phyloP scores from a whole-genome alignment of 202 grass and related monocot species.

The Panicum hallii region DNA sequence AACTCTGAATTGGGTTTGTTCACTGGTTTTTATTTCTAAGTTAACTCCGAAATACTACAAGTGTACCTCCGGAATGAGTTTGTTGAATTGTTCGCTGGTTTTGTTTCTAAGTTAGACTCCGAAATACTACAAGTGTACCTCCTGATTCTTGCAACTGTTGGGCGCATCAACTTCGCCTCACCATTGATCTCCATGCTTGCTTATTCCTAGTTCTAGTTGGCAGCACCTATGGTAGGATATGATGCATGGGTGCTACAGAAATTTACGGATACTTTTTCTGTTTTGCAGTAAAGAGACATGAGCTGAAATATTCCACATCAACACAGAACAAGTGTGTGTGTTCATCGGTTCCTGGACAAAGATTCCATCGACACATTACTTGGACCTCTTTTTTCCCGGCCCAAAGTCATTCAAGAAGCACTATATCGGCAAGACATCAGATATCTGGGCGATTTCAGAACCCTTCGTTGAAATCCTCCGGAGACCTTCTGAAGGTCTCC shows the following conservation, averaged over 20 bases:
- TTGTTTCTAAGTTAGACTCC: too few species aligned
- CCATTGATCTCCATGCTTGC: not conserved
- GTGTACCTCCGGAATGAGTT: too few species aligned
- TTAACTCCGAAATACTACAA: too few species aligned
- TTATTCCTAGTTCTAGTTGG: not conserved
- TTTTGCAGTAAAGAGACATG: conserved; percentile 59
- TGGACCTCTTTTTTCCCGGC: conserved; percentile 43
- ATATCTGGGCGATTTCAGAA: conserved; percentile 26
- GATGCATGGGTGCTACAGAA: not conserved
- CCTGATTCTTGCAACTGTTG: not conserved
- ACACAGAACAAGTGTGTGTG: conserved; percentile 39
- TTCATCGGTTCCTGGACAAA: conserved; percentile 21
- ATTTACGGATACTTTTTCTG: not conserved
- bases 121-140: too few species aligned
- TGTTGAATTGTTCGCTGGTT: not conserved
- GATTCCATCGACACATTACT: conserved; percentile 41
- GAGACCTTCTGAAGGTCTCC: conserved; percentile 1
- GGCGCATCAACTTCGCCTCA: too few species aligned
- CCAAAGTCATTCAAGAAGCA: conserved; percentile 31
- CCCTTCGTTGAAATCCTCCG: not conserved
- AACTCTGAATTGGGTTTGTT: not conserved
- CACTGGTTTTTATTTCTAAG: not conserved
- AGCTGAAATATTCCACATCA: conserved; percentile 41
- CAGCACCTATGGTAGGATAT: not conserved
- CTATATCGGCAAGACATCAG: conserved; percentile 2